phyloP scores from a whole-genome alignment of 768 basidiomycete genomes.

The Cystofilobasidium bisporidii region DNA sequence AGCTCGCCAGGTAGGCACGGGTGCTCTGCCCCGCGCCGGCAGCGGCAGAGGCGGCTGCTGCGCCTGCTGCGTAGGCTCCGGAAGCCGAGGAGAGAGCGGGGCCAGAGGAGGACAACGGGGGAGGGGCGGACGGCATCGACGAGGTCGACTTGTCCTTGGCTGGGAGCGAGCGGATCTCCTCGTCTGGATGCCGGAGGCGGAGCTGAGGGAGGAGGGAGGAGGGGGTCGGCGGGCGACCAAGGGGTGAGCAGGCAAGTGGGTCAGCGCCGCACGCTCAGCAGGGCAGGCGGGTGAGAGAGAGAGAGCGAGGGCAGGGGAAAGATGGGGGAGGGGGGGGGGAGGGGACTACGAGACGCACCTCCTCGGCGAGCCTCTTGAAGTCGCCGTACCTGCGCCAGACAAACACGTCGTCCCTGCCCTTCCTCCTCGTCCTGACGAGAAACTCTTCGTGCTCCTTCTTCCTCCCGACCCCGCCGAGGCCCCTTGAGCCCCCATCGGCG shows the following conservation, averaged over 20 bases:
- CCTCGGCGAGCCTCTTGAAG: conserved; percentile 75
- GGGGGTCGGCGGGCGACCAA: neutral
- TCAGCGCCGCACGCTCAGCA: neutral
- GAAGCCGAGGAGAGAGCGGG: too few species aligned
- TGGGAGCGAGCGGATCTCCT: conserved; percentile 71
- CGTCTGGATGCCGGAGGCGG: conserved; percentile 72
- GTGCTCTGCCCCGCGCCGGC: conserved; percentile 12
- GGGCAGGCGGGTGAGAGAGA: neutral
- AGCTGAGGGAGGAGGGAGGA: conserved; percentile 47
- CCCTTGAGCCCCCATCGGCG: conserved; percentile 54
- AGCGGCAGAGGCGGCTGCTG: neutral
- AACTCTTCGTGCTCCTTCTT: conserved; percentile 59
- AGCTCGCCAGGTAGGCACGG: conserved; percentile 27
- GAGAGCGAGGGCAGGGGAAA: conserved; percentile 26
- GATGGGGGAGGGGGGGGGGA: too few species aligned
- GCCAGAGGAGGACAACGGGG: conserved; percentile 28
- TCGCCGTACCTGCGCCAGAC: conserved; percentile 93
- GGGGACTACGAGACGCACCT: conserved; percentile 50
- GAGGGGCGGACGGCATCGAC: conserved; percentile 52
- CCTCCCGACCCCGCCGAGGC: neutral
- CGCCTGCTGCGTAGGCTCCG: too few species aligned
- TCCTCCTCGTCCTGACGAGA: conserved; percentile 74
- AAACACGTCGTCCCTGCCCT: conserved; percentile 62
- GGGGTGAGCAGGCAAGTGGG: neutral
- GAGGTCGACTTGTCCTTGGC: conserved; percentile 55